Percentiles rank a stretch among this genome's conserved stretches.
These are phyloP conservation scores for Bullera alba DNA, from an alignment of 768 basidiomycete species.

Conservation along the genomic window DNA sequence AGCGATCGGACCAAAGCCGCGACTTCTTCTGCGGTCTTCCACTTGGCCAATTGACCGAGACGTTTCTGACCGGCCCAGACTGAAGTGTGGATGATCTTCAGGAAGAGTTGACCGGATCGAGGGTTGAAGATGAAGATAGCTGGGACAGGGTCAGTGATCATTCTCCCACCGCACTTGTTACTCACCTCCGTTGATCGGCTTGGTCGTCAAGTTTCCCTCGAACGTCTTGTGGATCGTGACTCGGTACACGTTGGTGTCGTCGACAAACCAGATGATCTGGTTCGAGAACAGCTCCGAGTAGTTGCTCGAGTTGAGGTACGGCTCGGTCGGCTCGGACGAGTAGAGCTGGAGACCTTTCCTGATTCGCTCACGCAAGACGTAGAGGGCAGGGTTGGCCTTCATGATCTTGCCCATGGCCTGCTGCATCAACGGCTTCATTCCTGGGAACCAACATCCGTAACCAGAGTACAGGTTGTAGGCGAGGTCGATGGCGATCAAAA, in stretches of 20 bases:
- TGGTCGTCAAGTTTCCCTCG: slow-evolving; percentile 98
- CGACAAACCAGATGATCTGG: slow-evolving; percentile 99
- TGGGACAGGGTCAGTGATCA: slow-evolving; percentile 48
- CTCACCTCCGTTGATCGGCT: slow-evolving; percentile 67
- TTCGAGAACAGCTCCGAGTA: slow-evolving; percentile 93
- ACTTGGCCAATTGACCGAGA: slow-evolving; percentile 97
- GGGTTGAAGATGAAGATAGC: slow-evolving; percentile 99
- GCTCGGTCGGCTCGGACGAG: slow-evolving; percentile 98
- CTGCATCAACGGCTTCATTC: slow-evolving; percentile 93
- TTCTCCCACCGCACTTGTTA: slow-evolving; percentile 46
- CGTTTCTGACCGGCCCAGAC: slow-evolving; percentile 99
- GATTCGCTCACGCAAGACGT: slow-evolving; percentile 96
- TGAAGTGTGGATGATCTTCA: slow-evolving; percentile 99
- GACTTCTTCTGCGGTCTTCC: slow-evolving; percentile 94
- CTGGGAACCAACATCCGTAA: slow-evolving; percentile 99
- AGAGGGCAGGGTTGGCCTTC: slow-evolving; percentile 98
- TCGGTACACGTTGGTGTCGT: slow-evolving; percentile 99
- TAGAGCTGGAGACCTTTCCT: slow-evolving; percentile 96
- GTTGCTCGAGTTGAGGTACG: slow-evolving; percentile 91
- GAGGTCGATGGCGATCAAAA: slow-evolving; percentile 97
- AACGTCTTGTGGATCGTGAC: slow-evolving; percentile 85
- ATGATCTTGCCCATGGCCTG: slow-evolving; percentile 99
- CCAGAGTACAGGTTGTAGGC: slow-evolving; percentile 98
- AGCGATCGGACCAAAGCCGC: slow-evolving; percentile 93
- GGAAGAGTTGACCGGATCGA: slow-evolving; percentile 91